Conservation (phyloP, 139 green algal genomes). For the Haematococcus lacustris region DNA sequence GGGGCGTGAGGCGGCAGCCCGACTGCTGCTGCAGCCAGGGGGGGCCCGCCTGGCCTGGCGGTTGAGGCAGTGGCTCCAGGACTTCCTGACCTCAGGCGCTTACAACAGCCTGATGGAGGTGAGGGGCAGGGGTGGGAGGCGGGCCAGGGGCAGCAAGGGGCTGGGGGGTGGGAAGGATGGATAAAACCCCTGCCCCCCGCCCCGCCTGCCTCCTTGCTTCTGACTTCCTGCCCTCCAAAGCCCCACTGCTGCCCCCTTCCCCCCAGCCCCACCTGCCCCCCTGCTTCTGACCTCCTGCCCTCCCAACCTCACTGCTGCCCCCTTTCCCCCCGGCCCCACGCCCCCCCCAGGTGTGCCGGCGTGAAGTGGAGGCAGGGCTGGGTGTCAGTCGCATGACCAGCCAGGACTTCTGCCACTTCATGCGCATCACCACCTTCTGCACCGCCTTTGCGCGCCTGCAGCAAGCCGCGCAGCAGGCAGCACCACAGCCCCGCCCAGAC, state of each 20-base stretch:
- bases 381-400: conserved; percentile 45
- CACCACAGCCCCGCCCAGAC: conserved; percentile 2
- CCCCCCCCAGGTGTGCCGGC: conserved; percentile 18
- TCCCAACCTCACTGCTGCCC: too few species aligned
- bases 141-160: too few species aligned
- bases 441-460: conserved; percentile 47
- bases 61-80: conserved; percentile 30
- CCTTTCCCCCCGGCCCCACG: too few species aligned
- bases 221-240: too few species aligned
- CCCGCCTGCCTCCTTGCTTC: too few species aligned
- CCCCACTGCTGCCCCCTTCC: too few species aligned
- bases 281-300: too few species aligned
- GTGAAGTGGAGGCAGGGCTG: conserved; percentile 46
- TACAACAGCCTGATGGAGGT: conserved; percentile 48
- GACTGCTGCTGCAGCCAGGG: too few species aligned
- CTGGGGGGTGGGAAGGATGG: too few species aligned
- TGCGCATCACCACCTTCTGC: conserved; percentile 51
- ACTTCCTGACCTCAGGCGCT: conserved; percentile 39
- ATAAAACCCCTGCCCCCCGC: too few species aligned
- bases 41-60: conserved; percentile 46
- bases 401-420: conserved; percentile 53
- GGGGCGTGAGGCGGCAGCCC: too few species aligned
- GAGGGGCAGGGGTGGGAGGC: background rate
- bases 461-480: conserved; percentile 5
- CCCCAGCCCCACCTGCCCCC: too few species aligned